Conservation (phyloP, 331 rosid genomes). For the Erythrophleum ivorense region DNA sequence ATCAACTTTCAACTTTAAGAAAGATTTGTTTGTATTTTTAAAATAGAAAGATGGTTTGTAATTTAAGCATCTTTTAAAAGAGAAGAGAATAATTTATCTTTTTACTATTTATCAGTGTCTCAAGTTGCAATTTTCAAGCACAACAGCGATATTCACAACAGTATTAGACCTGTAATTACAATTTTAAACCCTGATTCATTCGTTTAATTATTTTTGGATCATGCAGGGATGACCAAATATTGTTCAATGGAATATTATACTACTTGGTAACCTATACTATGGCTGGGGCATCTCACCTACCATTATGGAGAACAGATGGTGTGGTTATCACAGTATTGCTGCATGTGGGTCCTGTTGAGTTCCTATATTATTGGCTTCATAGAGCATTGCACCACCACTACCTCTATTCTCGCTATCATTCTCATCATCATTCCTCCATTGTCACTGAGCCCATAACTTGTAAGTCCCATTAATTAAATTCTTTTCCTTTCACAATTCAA, state of each 20-base stretch:
- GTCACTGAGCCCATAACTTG: neutral
- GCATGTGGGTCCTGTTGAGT: neutral
- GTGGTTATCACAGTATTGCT: neutral
- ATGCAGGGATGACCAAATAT: neutral
- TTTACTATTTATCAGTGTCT: too few relatives aligned
- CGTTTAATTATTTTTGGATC: too few relatives aligned
- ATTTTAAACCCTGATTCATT: too few relatives aligned
- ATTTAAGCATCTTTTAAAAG: too few relatives aligned
- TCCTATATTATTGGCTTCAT: neutral
- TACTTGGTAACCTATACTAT: neutral
- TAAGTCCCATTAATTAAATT: neutral
- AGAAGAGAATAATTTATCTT: neutral
- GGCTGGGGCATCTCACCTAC: neutral
- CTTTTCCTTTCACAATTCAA: too few relatives aligned
- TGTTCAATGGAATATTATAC: neutral
- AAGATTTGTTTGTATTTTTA: too few relatives aligned
- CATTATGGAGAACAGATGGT: neutral
- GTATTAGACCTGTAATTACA: neutral
- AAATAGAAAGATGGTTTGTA: too few relatives aligned
- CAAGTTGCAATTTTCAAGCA: too few relatives aligned
- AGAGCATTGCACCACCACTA: neutral
- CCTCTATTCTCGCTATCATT: neutral
- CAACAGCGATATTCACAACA: too few relatives aligned
- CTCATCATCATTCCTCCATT: neutral
- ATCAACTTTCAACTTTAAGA: too few relatives aligned